These are phyloP conservation scores for Erodium moschatum DNA, from an alignment of 441 rosid genomes.

Conservation along the genomic window DNA sequence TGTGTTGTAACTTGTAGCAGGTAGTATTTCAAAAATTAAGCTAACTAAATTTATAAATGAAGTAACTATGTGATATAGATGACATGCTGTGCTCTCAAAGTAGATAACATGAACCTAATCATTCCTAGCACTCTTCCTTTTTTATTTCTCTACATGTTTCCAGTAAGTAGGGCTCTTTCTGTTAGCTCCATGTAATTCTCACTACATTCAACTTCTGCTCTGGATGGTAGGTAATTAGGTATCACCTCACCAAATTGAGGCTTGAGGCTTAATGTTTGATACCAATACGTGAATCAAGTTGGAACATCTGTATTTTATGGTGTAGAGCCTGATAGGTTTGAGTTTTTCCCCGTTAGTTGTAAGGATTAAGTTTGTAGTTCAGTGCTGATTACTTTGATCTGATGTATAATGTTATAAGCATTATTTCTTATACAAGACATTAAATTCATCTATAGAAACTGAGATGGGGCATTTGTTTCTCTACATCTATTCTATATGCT, in stretches of 20 bases:
- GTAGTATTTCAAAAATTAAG: constrained; percentile 50
- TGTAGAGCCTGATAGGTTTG: background rate
- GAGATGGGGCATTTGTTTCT: constrained; percentile 61
- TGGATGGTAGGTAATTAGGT: background rate
- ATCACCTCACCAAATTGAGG: background rate
- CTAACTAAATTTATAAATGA: constrained; percentile 86
- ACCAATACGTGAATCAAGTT: constrained; percentile 7
- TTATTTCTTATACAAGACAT: constrained; percentile 41
- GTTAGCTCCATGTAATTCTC: constrained; percentile 18
- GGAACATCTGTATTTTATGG: background rate
- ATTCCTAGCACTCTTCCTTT: constrained; percentile 31
- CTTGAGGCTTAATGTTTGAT: background rate
- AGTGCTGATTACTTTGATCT: background rate
- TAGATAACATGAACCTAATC: constrained; percentile 79
- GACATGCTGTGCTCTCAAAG: constrained; percentile 76
- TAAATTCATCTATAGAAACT: constrained; percentile 57
- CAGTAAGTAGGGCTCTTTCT: constrained; percentile 23
- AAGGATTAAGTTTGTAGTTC: constrained; percentile 16
- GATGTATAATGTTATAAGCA: constrained; percentile 28
- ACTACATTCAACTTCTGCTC: constrained; percentile 16
- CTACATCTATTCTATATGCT: constrained; percentile 43
- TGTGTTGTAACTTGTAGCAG: constrained; percentile 37
- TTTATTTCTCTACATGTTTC: constrained; percentile 33
- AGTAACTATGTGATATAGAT: constrained; percentile 93
- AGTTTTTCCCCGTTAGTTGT: background rate